A percentile compares a stretch with the other conserved stretches of the same genome.
Evolutionary conservation across 2,329 filamentous ascomycete genomes (phyloP).

Genomic region (Biscogniauxia marginata): DNA sequence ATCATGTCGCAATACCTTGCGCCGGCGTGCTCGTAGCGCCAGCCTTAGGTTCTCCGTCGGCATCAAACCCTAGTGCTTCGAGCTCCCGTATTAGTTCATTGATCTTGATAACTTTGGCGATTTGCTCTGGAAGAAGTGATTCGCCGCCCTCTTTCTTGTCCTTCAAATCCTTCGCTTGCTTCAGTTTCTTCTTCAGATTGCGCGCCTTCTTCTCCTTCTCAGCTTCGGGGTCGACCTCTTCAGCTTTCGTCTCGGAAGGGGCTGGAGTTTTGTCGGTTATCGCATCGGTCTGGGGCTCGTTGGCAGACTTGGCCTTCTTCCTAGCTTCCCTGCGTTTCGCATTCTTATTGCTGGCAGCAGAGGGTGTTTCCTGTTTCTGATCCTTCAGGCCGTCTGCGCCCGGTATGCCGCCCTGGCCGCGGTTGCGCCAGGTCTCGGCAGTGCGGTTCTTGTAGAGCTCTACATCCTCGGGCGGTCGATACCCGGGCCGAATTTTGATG

Average conservation of each 20-base stretch:
- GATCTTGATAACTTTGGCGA: slow-evolving; percentile 97
- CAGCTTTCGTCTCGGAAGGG: slow-evolving; percentile 31
- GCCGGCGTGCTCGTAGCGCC: too few species aligned
- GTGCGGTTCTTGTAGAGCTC: slow-evolving; percentile 94
- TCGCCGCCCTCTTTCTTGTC: slow-evolving; percentile 89
- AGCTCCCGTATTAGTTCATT: slow-evolving; percentile 89
- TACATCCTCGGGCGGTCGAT: slow-evolving; percentile 90
- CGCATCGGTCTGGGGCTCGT: slow-evolving; percentile 63
- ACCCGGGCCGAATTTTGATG: slow-evolving; percentile 91
- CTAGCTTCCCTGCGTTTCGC: slow-evolving; percentile 67
- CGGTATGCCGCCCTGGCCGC: slow-evolving; percentile 68
- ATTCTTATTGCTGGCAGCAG: slow-evolving; percentile 73
- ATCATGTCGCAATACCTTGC: slow-evolving; percentile 12
- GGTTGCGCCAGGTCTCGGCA: slow-evolving; percentile 79
- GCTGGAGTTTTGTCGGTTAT: slow-evolving; percentile 41
- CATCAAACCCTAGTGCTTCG: slow-evolving; percentile 79
- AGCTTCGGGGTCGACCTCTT: slow-evolving; percentile 61
- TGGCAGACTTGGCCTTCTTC: slow-evolving; percentile 52
- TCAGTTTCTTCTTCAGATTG: slow-evolving; percentile 89
- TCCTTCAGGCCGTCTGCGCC: slow-evolving; percentile 65
- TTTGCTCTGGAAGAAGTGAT: slow-evolving; percentile 83
- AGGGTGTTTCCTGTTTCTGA: slow-evolving; percentile 43
- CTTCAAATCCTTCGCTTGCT: slow-evolving; percentile 86
- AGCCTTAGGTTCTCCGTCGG: slow-evolving; percentile 63
- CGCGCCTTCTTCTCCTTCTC: slow-evolving; percentile 92